Evolutionary conservation across 2,329 filamentous ascomycete species (phyloP), one percentile per base, ranked within the genome.

Genomic region (Aspergillus texensis): DNA sequence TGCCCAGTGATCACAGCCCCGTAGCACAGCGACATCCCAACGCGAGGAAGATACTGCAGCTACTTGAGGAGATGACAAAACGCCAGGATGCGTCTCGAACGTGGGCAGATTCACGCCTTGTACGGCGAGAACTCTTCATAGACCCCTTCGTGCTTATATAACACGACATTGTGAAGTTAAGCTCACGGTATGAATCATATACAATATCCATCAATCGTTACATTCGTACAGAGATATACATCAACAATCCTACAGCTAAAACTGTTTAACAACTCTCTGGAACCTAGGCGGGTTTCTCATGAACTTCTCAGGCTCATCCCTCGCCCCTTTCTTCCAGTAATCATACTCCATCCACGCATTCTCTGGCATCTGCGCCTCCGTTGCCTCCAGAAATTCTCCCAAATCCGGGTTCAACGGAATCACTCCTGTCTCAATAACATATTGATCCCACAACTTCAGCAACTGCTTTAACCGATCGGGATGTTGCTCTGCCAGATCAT

Each of bases 301-400:
- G 61, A 83, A 85, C 69, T 78, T 81, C 56, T 77, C 72, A 5
- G 81, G 81, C 21, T 82, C 78, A 53, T 85, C 82, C 24, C 83
- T 75, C 4, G 83, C 83, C 0, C 84, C 84, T 4, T 81, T 78
- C 64, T 85, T 84, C 86, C 86, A 89, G 67, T 88, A 89, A 74
- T 88, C 85, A 72, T 87, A 88, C 75, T 89, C 86, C 76, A 89
- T 88, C 86, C 86, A 88, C 8, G 83, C 85, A 70, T 88, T 86
- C 73, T 89, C 86, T 0, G 84, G 84, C 86, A 89, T 89, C 79
- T 89, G 86, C 63, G 84, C 86, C 74, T 89, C 86, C 68, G 84
- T 87, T 0, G 85, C 86, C 62, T 84, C 84, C 58, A 89, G 77
- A 77, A 84, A 89, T 3, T 83, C 77, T 0, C 86, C 86, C 50